These are phyloP conservation scores for Phytophthora rubi DNA, from an alignment of 352 stramenopile species.

Conservation along the genomic window DNA sequence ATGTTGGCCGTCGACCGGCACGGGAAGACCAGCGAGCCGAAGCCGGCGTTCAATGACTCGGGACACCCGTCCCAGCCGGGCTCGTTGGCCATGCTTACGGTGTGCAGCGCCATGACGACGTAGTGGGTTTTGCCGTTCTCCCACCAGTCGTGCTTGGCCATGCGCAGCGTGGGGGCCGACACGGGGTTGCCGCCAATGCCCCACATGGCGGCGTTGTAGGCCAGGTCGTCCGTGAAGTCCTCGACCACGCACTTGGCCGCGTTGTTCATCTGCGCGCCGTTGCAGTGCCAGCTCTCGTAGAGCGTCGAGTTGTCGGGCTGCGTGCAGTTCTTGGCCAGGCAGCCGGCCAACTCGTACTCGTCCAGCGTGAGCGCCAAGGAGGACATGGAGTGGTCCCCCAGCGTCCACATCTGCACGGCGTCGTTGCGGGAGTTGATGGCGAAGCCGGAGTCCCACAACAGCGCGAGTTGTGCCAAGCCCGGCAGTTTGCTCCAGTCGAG, in stretches of 20 bases:
- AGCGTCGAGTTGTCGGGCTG: conserved; percentile 22
- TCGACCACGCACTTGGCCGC: conserved; percentile 40
- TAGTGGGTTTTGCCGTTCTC: conserved; percentile 17
- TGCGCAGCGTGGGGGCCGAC: conserved; percentile 2
- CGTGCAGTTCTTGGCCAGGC: conserved; percentile 27
- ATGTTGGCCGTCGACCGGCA: conserved; percentile 33
- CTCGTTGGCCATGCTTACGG: conserved; percentile 21
- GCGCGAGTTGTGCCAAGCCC: conserved; percentile 31
- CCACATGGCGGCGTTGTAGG: conserved; percentile 38
- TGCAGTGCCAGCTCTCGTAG: conserved; percentile 32
- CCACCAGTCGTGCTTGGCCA: conserved; percentile 28
- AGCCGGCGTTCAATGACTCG: conserved; percentile 13
- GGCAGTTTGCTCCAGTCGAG: conserved; percentile 31
- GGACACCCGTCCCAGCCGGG: conserved; percentile 32
- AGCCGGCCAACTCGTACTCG: conserved; percentile 28
- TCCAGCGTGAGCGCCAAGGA: conserved; percentile 32
- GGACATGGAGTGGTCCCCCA: conserved; percentile 30
- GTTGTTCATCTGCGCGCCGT: conserved; percentile 43
- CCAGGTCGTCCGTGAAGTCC: conserved; percentile 10
- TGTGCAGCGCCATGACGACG: conserved; percentile 35
- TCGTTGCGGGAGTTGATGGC: conserved; percentile 12
- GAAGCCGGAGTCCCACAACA: conserved; percentile 50
- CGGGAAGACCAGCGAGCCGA: conserved; percentile 42
- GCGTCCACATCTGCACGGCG: conserved; percentile 25
- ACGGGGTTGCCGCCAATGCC: conserved; percentile 21